These are phyloP conservation scores for Citrus hindsii DNA, from an alignment of 345 rosid genomes.

Conservation along the genomic window DNA sequence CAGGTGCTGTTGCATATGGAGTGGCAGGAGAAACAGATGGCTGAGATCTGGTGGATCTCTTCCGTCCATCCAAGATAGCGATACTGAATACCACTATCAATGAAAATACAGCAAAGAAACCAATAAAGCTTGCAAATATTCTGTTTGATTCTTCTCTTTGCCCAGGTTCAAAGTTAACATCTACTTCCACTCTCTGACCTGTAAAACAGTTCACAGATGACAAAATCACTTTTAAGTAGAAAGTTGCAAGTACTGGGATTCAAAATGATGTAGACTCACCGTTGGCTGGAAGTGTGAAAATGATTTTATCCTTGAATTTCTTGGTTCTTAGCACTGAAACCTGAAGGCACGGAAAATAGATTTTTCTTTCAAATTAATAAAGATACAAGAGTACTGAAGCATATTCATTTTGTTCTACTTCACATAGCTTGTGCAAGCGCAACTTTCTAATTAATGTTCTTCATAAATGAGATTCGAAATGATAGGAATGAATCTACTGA, in stretches of 20 bases:
- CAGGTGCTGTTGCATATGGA: constrained; percentile 33
- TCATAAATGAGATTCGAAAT: background rate
- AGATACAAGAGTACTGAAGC: background rate
- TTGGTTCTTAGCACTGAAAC: constrained; percentile 41
- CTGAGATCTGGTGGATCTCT: constrained; percentile 18
- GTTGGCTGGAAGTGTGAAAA: constrained; percentile 65
- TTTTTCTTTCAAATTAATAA: background rate
- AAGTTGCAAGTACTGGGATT: background rate
- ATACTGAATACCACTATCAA: constrained; percentile 18
- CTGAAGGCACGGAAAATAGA: constrained; percentile 33
- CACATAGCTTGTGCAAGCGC: background rate
- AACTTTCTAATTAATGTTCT: background rate
- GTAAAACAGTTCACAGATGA: constrained; percentile 10
- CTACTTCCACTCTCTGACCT: constrained; percentile 76
- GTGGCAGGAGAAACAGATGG: constrained; percentile 25
- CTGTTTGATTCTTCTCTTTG: constrained; percentile 17
- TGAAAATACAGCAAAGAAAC: constrained; percentile 10
- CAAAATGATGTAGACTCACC: constrained; percentile 41
- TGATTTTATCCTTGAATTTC: constrained; percentile 56
- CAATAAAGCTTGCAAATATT: constrained; percentile 23
- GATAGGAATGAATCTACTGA: background rate
- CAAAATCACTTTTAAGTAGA: background rate
- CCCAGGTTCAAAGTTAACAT: constrained; percentile 44
- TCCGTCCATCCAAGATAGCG: constrained; percentile 12
- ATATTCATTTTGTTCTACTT: constrained; percentile 3